These are phyloP conservation scores for Trichoderma atroviride DNA, from an alignment of 2,329 filamentous ascomycete species.

Conservation along the genomic window DNA sequence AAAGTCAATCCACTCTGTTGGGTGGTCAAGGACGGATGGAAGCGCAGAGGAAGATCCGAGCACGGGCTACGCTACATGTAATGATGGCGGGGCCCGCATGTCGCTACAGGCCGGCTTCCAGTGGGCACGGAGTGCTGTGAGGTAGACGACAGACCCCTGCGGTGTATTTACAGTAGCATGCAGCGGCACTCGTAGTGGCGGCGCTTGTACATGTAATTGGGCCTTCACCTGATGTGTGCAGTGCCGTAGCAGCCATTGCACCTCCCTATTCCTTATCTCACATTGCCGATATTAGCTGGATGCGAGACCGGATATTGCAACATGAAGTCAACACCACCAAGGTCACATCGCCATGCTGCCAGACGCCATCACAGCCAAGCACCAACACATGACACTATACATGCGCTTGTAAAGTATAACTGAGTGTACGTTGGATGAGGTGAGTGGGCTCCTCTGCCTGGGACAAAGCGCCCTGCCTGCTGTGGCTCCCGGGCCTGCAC, in stretches of 20 bases:
- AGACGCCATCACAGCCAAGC: background rate
- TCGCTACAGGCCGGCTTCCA: slow-evolving; percentile 17
- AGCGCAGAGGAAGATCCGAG: background rate
- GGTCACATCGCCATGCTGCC: background rate
- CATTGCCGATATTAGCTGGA: background rate
- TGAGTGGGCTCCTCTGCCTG: background rate
- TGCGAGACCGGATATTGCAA: background rate
- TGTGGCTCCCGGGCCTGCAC: background rate
- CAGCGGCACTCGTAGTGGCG: background rate
- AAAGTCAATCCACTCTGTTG: background rate
- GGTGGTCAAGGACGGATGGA: background rate
- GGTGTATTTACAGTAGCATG: background rate
- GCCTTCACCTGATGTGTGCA: background rate
- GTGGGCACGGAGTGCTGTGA: background rate
- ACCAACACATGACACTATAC: background rate
- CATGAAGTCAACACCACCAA: background rate
- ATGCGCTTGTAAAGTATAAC: background rate
- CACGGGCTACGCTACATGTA: background rate
- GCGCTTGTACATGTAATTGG: background rate
- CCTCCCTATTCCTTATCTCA: background rate
- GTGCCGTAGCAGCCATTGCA: background rate
- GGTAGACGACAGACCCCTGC: background rate
- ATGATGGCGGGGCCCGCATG: background rate
- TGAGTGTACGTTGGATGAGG: background rate
- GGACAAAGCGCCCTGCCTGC: background rate